Percentiles rank a stretch among this genome's conserved stretches.
Evolutionary conservation across 805 yeast species (phyloP).

Genomic region (Yamadazyma laniorum): DNA sequence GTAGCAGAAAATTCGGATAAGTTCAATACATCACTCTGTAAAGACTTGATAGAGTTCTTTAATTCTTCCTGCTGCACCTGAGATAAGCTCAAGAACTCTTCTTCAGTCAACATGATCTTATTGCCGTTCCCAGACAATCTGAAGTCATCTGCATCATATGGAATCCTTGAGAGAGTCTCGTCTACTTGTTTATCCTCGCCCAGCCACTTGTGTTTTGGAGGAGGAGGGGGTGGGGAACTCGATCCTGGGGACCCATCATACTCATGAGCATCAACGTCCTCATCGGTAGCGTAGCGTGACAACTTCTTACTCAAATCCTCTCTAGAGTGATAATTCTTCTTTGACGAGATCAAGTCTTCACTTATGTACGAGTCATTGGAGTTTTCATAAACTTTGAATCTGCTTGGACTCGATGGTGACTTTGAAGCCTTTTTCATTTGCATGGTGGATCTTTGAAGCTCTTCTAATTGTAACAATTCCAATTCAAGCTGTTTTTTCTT

Average conservation of each 20-base stretch:
- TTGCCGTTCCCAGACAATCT: slow-evolving; percentile 24
- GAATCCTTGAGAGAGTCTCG: slow-evolving; percentile 16
- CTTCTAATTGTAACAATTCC: slow-evolving; percentile 31
- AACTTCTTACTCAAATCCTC: slow-evolving; percentile 37
- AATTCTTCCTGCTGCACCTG: slow-evolving; percentile 37
- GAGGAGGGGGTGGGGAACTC: slow-evolving; percentile 30
- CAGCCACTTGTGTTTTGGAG: slow-evolving; percentile 33
- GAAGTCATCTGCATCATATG: slow-evolving; percentile 40
- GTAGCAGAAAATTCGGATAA: slow-evolving; percentile 81
- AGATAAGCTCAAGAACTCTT: slow-evolving; percentile 26
- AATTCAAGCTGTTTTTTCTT: slow-evolving; percentile 40
- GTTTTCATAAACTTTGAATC: slow-evolving; percentile 12
- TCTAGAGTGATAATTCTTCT: slow-evolving; percentile 28
- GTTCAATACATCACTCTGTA: slow-evolving; percentile 45
- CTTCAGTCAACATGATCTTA: slow-evolving; percentile 22
- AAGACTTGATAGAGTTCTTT: slow-evolving; percentile 39
- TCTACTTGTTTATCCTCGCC: slow-evolving; percentile 4
- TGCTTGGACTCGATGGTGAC: slow-evolving; percentile 9
- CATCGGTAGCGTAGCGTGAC: slow-evolving; percentile 21
- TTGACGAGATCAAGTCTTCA: slow-evolving; percentile 35
- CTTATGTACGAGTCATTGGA: slow-evolving; percentile 32
- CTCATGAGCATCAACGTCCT: slow-evolving; percentile 20
- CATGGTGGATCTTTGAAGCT: slow-evolving; percentile 13
- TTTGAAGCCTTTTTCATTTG: slow-evolving; percentile 10
- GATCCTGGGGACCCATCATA: slow-evolving; percentile 29